Evolutionary conservation across 345 rosid species (phyloP), one percentile per base, ranked within the genome.

Genomic region (Eucalyptus sp.): DNA sequence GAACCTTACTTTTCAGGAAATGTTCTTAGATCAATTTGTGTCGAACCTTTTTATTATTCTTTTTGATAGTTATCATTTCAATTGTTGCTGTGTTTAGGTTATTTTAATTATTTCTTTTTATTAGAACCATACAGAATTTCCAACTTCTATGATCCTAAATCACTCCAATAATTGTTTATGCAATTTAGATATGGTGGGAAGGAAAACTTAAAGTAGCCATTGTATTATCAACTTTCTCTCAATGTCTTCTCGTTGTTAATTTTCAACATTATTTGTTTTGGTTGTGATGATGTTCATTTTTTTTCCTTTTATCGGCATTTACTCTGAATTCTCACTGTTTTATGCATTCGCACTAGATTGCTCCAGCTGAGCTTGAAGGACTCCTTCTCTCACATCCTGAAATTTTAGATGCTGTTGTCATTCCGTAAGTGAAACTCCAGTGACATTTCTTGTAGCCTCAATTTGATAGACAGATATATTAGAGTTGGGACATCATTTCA

Each of bases 281-380:
- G 83, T 76, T 0, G 25, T 33, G 13, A 68, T 68, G 24, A 68
- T 3, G 44, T 68, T 66, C 81, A 48, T 6, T 49, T 33, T 24
- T 24, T 46, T 37, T 48, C 44, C 13, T 0, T 60, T 29, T 37
- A 31, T 87, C 10, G 48, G 43, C 37, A n/a, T 50, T 50, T 86
- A 50, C 27, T 50, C 44, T 22, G 37, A 86, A 50, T 86, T 18
- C 44, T 51, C 44, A 29, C 25, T 86, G 15, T 51, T 86, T 41
- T 86, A n/a, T 56, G 51, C 87, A 33, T 76, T 37, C 5, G 8
- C 1, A 24, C 83, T 48, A 98, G 99, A 95, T 98, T 90, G 99
- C 99, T 81, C 99, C 99, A 60, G 99, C 99, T 62, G 99, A 98
- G 92, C 95, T 98, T 83, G 99, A 98, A 94, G 99, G 96, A 66